Evolutionary conservation across 176 grass and related monocot genomes (phyloP), one percentile per base, ranked within the genome.

Genomic region (Aegilops umbellulata): DNA sequence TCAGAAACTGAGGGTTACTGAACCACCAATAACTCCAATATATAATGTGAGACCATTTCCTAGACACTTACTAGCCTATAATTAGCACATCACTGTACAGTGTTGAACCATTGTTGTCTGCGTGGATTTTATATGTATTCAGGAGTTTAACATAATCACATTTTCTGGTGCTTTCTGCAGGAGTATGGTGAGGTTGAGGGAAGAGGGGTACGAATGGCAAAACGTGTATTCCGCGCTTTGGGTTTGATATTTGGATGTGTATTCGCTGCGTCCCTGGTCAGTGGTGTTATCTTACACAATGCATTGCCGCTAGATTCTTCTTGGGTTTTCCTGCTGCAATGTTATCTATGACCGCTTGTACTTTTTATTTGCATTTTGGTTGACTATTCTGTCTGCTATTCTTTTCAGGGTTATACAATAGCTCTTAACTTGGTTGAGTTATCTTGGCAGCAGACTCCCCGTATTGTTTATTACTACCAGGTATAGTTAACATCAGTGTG

Each of bases 141-240:
- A 51, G n/a, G 36, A 39, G 32, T 35, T 60, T 63, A 35, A 76
- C 27, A 31, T 27, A 71, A 42, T 74, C 32, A 10, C 51, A 77
- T 80, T 70, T 80, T 70, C 26, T 69, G 30, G 47, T 90, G 46
- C 62, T 74, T 70, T 22, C 71, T 83, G 76, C 78, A 99, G 97
- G 86, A 92, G 67, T 95, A 99, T 76, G 94, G 94, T n/a, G 94
- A 99, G 58, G 94, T 96, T 80, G 92, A 95, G 95, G 94, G 97
- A 32, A 82, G 87, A 75, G 97, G 94, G 53, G 64, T 96, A 63
- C 82, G 92, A 39, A 99, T 99, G 97, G 97, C 94, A 80, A 99
- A 99, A 86, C 85, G 94, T 71, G 80, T 99, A 82, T 76, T 96
- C 17, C 91, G 97, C 4, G 93, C 94, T 82, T 90, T 99, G 78